Conservation (phyloP, 2,329 filamentous ascomycete genomes). For the Calonectria honghensis region DNA sequence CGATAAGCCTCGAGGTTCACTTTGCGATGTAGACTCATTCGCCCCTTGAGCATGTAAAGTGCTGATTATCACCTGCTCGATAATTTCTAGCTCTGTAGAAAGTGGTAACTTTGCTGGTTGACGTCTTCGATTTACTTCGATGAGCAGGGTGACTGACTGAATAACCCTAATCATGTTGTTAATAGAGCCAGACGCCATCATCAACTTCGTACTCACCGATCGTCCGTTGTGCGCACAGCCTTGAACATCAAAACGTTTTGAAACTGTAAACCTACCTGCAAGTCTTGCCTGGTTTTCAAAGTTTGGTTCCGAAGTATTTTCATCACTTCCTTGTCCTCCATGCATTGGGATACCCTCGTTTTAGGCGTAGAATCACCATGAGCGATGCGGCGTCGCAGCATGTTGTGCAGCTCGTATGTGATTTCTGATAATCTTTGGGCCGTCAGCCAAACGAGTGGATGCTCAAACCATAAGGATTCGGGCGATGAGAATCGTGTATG, state of each 20-base stretch:
- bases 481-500: background rate
- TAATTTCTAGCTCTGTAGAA: background rate
- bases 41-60: background rate
- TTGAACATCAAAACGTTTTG: background rate
- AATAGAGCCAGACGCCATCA: background rate
- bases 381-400: background rate
- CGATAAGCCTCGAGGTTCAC: background rate
- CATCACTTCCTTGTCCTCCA: background rate
- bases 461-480: no score
- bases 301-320: background rate
- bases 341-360: background rate
- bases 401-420: background rate
- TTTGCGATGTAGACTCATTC: background rate
- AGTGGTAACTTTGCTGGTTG: background rate
- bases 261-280: background rate
- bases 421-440: background rate
- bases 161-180: background rate
- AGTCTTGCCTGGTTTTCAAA: background rate
- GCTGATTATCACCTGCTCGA: background rate
- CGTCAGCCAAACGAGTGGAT: background rate
- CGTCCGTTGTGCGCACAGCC: background rate
- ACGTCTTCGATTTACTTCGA: background rate
- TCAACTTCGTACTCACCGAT: background rate
- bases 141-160: background rate
- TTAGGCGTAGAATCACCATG: background rate